Evolutionary conservation across 2,329 filamentous ascomycete species (phyloP).

Genomic region (Ramularia endophylla): DNA sequence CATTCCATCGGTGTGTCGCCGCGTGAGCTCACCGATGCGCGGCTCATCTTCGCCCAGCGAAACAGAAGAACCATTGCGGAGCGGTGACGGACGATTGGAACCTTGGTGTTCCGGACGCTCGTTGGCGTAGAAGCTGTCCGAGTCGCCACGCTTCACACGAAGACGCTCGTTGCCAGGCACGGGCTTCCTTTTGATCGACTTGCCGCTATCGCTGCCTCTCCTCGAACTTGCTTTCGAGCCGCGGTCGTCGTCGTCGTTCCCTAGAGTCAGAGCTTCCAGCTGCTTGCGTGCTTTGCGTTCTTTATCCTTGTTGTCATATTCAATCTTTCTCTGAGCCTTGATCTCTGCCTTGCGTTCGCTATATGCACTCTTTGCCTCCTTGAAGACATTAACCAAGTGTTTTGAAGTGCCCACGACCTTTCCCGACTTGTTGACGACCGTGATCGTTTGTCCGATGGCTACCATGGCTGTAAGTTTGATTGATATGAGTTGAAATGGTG

Average conservation of each 20-base stretch:
- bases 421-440: conserved; percentile 84
- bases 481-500: neutral
- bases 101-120: conserved; percentile 22
- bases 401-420: conserved; percentile 90
- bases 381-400: conserved; percentile 83
- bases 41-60: conserved; percentile 19
- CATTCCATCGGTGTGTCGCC: conserved; percentile 39
- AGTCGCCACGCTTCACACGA: conserved; percentile 39
- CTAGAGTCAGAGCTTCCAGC: conserved; percentile 45
- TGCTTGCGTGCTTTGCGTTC: conserved; percentile 56
- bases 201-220: conserved; percentile 21
- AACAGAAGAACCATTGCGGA: conserved; percentile 23
- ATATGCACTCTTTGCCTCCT: conserved; percentile 84
- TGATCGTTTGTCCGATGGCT: conserved; percentile 65
- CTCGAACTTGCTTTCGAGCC: conserved; percentile 22
- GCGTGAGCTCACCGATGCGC: conserved; percentile 35
- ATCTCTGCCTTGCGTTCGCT: conserved; percentile 80
- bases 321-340: conserved; percentile 60
- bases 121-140: conserved; percentile 42
- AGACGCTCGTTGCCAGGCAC: conserved; percentile 26
- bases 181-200: conserved; percentile 20
- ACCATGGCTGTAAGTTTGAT: conserved; percentile 12
- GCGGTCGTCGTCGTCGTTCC: conserved; percentile 37
- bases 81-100: conserved; percentile 22
- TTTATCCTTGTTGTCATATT: conserved; percentile 35